Conservation (phyloP, 805 yeast genomes). For the Isabelozyma rhagii region DNA sequence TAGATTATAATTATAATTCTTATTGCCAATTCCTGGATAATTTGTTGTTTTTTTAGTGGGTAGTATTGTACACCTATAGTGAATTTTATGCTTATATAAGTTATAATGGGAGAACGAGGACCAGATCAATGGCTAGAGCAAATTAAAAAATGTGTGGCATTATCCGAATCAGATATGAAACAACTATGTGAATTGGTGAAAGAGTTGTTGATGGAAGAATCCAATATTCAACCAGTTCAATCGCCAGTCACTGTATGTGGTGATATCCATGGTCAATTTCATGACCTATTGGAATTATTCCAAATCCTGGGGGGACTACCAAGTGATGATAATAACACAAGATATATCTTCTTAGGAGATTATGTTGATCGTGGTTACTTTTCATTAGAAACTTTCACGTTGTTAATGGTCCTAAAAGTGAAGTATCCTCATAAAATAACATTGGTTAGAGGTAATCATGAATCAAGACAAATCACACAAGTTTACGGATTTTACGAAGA, state of each 20-base stretch:
- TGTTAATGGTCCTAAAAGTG: constrained; percentile 85
- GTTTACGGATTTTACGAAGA: constrained; percentile 96
- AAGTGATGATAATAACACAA: constrained; percentile 64
- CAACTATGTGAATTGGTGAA: constrained; percentile 85
- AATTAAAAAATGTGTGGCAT: constrained; percentile 73
- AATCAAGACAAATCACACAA: constrained; percentile 92
- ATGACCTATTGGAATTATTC: constrained; percentile 88
- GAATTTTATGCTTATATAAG: background rate
- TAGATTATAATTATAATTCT: background rate
- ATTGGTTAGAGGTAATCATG: constrained; percentile 91
- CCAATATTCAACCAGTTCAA: constrained; percentile 91
- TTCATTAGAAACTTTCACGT: constrained; percentile 88
- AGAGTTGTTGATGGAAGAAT: constrained; percentile 86
- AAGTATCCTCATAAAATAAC: constrained; percentile 90
- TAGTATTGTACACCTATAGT: background rate
- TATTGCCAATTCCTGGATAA: background rate
- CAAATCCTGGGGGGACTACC: constrained; percentile 84
- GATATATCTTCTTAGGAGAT: constrained; percentile 52
- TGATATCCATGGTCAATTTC: constrained; percentile 95
- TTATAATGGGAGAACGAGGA: constrained; percentile 60
- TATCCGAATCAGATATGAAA: constrained; percentile 76
- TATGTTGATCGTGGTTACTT: constrained; percentile 90
- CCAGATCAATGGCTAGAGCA: constrained; percentile 87
- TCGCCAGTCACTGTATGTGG: constrained; percentile 98
- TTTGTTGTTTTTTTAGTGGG: too few relatives aligned